Conservation (phyloP, 805 yeast genomes). For the Metschnikowia drakensbergensis region DNA sequence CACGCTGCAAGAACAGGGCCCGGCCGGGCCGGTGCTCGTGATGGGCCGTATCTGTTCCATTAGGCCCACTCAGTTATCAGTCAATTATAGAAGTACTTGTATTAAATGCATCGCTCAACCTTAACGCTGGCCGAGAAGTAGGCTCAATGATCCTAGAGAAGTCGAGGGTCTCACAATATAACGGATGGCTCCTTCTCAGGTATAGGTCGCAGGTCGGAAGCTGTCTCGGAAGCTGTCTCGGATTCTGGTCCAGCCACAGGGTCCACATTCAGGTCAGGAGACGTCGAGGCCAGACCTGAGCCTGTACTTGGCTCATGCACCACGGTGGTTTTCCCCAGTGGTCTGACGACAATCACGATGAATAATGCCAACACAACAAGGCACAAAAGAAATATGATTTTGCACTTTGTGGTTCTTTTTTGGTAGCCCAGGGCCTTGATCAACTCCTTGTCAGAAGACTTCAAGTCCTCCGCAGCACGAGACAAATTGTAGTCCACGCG, state of each 20-base stretch:
- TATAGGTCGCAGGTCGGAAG: slow-evolving; percentile 8
- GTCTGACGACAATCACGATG: slow-evolving; percentile 67
- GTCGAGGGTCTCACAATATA: not conserved
- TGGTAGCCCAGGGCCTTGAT: slow-evolving; percentile 76
- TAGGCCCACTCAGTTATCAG: not conserved
- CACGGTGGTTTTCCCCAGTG: slow-evolving; percentile 33
- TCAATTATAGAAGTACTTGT: not conserved
- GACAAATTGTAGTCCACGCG: slow-evolving; percentile 89
- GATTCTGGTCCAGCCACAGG: not conserved
- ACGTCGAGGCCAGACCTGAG: not conserved
- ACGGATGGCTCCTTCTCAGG: slow-evolving; percentile 2
- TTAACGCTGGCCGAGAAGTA: not conserved
- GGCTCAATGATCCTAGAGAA: no score
- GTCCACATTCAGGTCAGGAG: not conserved
- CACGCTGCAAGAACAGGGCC: not conserved
- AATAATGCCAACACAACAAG: slow-evolving; percentile 69
- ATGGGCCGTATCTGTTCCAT: slow-evolving; percentile 17
- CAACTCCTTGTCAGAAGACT: slow-evolving; percentile 74
- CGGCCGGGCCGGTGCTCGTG: slow-evolving; percentile 13
- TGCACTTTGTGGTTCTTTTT: slow-evolving; percentile 86
- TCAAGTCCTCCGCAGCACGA: slow-evolving; percentile 71
- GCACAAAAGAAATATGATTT: slow-evolving; percentile 68
- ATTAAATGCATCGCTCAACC: not conserved
- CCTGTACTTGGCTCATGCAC: slow-evolving; percentile 17
- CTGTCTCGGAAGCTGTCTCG: not conserved